Evolutionary conservation across 192 early-diverging fungal genomes (phyloP).

Genomic region (Pecoramyces ruminantium): DNA sequence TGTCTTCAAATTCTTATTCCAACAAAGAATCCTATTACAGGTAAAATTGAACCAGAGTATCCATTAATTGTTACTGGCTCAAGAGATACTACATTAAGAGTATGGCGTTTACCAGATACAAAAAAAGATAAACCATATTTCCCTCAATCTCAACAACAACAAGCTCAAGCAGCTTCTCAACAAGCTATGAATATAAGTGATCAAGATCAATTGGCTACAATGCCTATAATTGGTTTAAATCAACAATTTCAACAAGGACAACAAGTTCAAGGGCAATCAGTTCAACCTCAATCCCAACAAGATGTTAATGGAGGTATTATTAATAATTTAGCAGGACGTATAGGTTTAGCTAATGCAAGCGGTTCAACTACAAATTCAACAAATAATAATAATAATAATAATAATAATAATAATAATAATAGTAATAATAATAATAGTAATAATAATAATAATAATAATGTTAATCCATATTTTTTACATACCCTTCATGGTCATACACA

Average conservation of each 20-base stretch:
- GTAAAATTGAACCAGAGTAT: conserved; percentile 19
- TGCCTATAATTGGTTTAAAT: background rate
- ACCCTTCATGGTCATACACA: conserved; percentile 69
- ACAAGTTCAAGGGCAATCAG: conserved; percentile 2
- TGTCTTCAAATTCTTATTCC: conserved; percentile 77
- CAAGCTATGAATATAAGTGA: background rate
- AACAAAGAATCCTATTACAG: background rate
- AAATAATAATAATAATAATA: too few relatives aligned
- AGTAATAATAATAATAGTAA: too few relatives aligned
- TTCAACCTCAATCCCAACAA: background rate
- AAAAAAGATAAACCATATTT: conserved; percentile 27
- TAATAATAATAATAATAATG: background rate
- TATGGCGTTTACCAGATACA: conserved; percentile 82
- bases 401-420: too few relatives aligned
- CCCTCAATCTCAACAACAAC: conserved; percentile 5
- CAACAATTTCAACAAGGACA: background rate
- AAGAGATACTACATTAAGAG: conserved; percentile 77
- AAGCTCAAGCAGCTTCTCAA: conserved; percentile 12
- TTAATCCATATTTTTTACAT: conserved; percentile 71
- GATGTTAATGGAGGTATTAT: background rate
- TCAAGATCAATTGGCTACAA: background rate
- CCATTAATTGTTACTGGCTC: conserved; percentile 90
- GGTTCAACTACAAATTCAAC: background rate
- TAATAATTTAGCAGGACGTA: background rate
- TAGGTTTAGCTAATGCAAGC: background rate